Base-by-base conservation (phyloP, 345 rosid genomes). In the Acer negundo region DNA sequence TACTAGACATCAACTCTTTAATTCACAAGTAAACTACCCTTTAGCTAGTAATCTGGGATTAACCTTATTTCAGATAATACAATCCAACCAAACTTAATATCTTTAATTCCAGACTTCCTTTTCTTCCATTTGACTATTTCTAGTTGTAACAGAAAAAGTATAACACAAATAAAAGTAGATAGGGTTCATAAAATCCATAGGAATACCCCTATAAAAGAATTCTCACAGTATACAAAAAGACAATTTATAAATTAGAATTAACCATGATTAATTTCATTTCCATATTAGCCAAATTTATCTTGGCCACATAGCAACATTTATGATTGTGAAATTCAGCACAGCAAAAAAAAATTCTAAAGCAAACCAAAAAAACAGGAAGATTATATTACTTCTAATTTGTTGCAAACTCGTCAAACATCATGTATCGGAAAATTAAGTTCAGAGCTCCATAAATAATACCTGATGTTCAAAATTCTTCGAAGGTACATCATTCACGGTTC, bases 381-480 rank as follows among this genome's bases (percentile, higher is more conserved):
- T 13, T 16, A 67, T 20, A 67, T 31, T n/a, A 55, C 23, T 20
- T 19, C 15, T 35, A 66, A 38, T 49, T 67, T 38, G 53, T 2
- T 24, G 38, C 38, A 38, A 51, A 15, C 22, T 24, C 10, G 16
- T 12, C 51, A 55, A 46, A 53, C 23, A 16, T 7, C 64, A 56
- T 2, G 47, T 23, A 56, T 12, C 20, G 26, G 7, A 62, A 62
- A 20, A 51, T 55, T 12, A 40, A 24, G 20, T 62, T 68, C 28
- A 47, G 17, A 20, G 58, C 20, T 8, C 68, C 13, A 23, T 4
- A 51, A 38, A 23, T 17, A 20, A 77, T 91, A 96, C 99, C 97
- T 90, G 94, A 77, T 84, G 76, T 68, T 85, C 92, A 7, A 83
- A 72, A 70, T 85, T 82, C 84, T 80, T 89, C 2, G 86, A 82